Conservation (phyloP, 2,329 filamentous ascomycete species). For the Fonsecaea erecta region DNA sequence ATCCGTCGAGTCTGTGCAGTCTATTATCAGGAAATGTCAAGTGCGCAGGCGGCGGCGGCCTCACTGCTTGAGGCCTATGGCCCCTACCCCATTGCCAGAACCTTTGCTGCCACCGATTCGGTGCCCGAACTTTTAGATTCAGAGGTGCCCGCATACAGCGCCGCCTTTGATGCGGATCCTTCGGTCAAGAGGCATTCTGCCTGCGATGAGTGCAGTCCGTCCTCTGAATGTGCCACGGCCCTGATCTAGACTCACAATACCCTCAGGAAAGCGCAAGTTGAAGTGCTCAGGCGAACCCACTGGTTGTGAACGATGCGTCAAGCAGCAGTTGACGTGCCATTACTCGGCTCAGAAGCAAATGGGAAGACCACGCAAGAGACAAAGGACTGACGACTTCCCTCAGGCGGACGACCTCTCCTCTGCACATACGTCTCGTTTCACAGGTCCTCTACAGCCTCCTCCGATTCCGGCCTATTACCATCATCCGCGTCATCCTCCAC, state of each 20-base stretch:
- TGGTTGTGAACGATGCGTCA: constrained; percentile 50
- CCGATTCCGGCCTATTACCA: background rate
- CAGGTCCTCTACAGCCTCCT: background rate
- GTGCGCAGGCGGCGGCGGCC: constrained; percentile 10
- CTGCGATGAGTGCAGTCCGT: constrained; percentile 56
- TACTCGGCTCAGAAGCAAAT: constrained; percentile 56
- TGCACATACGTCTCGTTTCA: background rate
- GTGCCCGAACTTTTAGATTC: constrained; percentile 19
- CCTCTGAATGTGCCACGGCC: constrained; percentile 2
- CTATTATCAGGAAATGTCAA: constrained; percentile 11
- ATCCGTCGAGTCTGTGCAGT: background rate
- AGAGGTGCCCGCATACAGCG: constrained; percentile 30
- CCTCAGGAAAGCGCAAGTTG: constrained; percentile 53
- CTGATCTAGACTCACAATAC: constrained; percentile 30
- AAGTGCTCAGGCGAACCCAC: constrained; percentile 54
- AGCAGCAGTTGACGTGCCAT: constrained; percentile 49
- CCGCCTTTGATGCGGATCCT: constrained; percentile 36
- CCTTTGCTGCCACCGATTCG: constrained; percentile 30
- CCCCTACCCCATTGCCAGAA: constrained; percentile 22
- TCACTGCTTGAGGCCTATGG: constrained; percentile 23
- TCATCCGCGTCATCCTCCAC: constrained; percentile 5
- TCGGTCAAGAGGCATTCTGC: constrained; percentile 51
- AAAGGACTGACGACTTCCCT: constrained; percentile 39
- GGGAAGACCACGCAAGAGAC: constrained; percentile 53
- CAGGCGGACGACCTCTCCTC: constrained; percentile 31